Base-by-base conservation (phyloP, 768 basidiomycete species). In the Podaxis sp. region DNA sequence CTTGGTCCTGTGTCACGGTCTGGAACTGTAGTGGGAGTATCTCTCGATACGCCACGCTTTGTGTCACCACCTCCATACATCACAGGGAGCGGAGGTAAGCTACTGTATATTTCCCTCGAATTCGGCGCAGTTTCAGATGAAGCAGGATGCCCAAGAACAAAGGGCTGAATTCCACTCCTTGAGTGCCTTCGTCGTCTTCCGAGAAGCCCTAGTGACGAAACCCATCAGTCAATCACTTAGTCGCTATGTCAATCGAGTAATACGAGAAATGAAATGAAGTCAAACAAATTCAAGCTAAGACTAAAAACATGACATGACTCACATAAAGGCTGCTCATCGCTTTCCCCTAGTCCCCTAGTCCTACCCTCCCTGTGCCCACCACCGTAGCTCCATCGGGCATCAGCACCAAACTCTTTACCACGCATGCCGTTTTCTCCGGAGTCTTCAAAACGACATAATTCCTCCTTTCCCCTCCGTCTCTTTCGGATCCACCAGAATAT, bases 401-500 rank as follows among this genome's bases (percentile, higher is more conserved):
- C 29, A 29, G 29, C 29, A 29, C 29, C 29, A 8, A 29, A 8
- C 29, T 29, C 29, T 29, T 29, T 29, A 29, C 29, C 29, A 8
- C 8, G 29, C 1, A 7, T 7, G 0, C 29, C 29, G 29, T 29
- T 29, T 29, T 29, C 29, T 2, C 29, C 29, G 7, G 29, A 29
- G 29, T 29, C 29, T 8, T 8, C 29, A 29, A 29, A 29, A 0
- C 4, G 40, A 41, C 40, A 2, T 15, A 41, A 41, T 13, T 49
- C 33, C 33, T 51, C 46, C 19, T 58, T 22, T 19, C 25, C 9
- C 55, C 50, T 40, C 22, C 46, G 57, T 25, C 65, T 63, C 15
- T 70, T 71, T 15, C 70, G 66, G 7, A 58, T n/a, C 54, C 61
- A 70, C 27, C 72, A 52, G 24, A 73, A 13, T 41, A 12, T 13